Conservation (phyloP, 352 stramenopile genomes). For the Halophytophthora batemanensis region DNA sequence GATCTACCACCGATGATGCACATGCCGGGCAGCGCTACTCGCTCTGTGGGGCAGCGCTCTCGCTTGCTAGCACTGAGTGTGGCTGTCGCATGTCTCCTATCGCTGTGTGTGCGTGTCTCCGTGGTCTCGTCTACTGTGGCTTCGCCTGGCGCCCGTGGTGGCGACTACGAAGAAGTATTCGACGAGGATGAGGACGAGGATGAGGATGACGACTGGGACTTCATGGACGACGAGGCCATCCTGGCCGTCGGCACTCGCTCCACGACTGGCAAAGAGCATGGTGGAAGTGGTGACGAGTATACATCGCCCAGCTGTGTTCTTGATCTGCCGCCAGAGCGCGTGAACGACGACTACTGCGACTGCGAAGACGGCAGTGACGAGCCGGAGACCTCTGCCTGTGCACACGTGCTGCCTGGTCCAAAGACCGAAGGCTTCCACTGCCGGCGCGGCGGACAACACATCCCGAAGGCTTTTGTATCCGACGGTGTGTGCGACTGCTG, state of each 20-base stretch:
- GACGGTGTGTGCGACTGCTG: constrained; percentile 98
- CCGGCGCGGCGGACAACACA: constrained; percentile 20
- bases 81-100: constrained; percentile 17
- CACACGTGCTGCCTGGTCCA: constrained; percentile 28
- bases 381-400: constrained; percentile 77
- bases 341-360: constrained; percentile 95
- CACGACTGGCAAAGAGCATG: neutral
- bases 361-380: constrained; percentile 91
- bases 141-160: constrained; percentile 10
- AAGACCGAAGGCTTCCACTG: constrained; percentile 36
- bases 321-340: constrained; percentile 21
- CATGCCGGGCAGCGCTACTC: neutral
- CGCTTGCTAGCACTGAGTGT: constrained; percentile 16
- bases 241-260: constrained; percentile 17
- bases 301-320: constrained; percentile 26
- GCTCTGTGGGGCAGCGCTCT: constrained; percentile 1
- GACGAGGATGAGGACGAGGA: constrained; percentile 45
- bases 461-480: constrained; percentile 62
- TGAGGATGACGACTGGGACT: constrained; percentile 60
- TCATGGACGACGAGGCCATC: constrained; percentile 51
- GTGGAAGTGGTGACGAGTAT: neutral
- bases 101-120: constrained; percentile 16
- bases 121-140: constrained; percentile 4
- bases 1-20: neutral
- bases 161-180: constrained; percentile 16